Percentiles rank a stretch among this genome's conserved stretches.
phyloP scores from a whole-genome alignment of 768 basidiomycete genomes.

The Tricholoma saponaceum region DNA sequence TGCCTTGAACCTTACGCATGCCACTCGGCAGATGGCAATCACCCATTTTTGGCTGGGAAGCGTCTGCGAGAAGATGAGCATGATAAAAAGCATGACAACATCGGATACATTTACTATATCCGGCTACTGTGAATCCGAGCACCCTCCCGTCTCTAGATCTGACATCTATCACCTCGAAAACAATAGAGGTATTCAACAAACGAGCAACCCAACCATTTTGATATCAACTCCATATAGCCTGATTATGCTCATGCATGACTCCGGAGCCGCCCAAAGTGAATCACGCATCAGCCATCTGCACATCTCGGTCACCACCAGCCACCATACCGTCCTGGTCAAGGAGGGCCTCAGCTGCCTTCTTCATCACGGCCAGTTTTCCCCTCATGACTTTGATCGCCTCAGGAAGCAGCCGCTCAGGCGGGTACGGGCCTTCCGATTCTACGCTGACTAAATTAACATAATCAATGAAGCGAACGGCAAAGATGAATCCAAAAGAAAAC shows the following conservation, averaged over 20 bases:
- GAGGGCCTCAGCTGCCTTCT: slow-evolving; percentile 55
- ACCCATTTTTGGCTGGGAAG: no score
- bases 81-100: no score
- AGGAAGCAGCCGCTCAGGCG: slow-evolving; percentile 76
- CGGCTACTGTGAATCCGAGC: no score
- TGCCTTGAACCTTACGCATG: no score
- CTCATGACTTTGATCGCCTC: slow-evolving; percentile 83
- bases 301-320: slow-evolving; percentile 33
- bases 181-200: no score
- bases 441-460: slow-evolving; percentile 58
- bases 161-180: no score
- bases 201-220: background rate
- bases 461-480: background rate
- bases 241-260: background rate
- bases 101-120: no score
- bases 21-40: no score
- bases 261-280: background rate
- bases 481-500: background rate
- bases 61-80: no score
- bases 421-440: slow-evolving; percentile 88
- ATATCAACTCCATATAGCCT: background rate
- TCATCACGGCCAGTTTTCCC: slow-evolving; percentile 63
- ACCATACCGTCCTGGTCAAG: slow-evolving; percentile 33
- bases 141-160: no score
- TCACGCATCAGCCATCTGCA: slow-evolving; percentile 47